phyloP scores from a whole-genome alignment of 2,329 filamentous ascomycete genomes.

The Nectriaceae sp. region DNA sequence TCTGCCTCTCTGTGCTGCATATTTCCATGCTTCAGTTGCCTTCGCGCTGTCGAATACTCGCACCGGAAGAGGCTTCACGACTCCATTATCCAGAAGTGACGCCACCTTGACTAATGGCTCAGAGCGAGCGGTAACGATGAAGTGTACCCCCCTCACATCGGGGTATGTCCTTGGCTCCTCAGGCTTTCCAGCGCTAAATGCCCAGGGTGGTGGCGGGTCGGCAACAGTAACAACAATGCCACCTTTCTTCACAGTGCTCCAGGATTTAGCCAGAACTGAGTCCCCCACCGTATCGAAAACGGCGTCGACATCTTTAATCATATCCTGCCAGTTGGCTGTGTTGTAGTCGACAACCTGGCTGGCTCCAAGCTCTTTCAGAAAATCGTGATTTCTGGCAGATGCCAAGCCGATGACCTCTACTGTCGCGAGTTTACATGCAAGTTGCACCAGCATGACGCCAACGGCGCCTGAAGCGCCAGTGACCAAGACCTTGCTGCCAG shows the following conservation, averaged over 20 bases:
- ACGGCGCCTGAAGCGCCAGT: too few species aligned
- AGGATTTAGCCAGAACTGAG: slow-evolving; percentile 31
- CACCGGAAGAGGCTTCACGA: too few species aligned
- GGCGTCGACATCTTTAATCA: too few species aligned
- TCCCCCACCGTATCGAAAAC: too few species aligned
- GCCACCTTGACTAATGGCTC: too few species aligned
- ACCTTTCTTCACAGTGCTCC: slow-evolving; percentile 30
- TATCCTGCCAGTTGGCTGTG: slow-evolving; percentile 21
- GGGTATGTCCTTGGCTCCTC: slow-evolving; percentile 19
- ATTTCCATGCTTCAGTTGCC: too few species aligned
- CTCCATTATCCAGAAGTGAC: too few species aligned
- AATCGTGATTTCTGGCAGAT: slow-evolving; percentile 16
- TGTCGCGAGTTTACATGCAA: slow-evolving; percentile 22
- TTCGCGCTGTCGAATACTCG: too few species aligned
- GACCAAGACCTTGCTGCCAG: too few species aligned
- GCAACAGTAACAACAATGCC: slow-evolving; percentile 37
- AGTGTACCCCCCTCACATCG: slow-evolving; percentile 29
- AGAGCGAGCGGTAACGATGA: too few species aligned
- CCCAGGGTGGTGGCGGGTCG: slow-evolving; percentile 37
- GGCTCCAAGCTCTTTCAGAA: slow-evolving; percentile 22
- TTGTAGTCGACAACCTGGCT: slow-evolving; percentile 30
- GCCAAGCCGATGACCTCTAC: slow-evolving; percentile 32
- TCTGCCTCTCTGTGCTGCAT: too few species aligned
- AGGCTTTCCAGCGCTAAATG: slow-evolving; percentile 21
- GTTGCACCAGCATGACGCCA: slow-evolving; percentile 29